Evolutionary conservation across 768 basidiomycete species (phyloP), one percentile per base, ranked within the genome.

Genomic region (Psilocybe tampanensis): DNA sequence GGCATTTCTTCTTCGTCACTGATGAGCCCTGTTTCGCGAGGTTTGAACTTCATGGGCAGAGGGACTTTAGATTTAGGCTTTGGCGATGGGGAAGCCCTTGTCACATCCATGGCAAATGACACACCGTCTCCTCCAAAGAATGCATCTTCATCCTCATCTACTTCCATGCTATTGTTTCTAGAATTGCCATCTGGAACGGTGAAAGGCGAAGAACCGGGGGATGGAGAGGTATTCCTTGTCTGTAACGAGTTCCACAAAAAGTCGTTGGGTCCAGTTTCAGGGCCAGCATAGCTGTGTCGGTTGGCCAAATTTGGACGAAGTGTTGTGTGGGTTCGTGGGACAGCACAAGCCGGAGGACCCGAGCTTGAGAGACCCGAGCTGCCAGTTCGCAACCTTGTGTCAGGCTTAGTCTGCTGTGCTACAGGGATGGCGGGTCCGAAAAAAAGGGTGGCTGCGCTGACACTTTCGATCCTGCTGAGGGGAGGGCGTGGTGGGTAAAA

Each of bases 261-360:
- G 58, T 61, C 62, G 36, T 55, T 61, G 29, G 55, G 50, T 44
- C 66, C 70, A 57, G 66, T 70, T 11, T 72, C 75, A 13, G 78
- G 70, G 5, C 86, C 86, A 15, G 83, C 82, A 68, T 88, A 89
- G 60, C 86, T 89, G 60, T 90, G 88, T 55, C 88, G 80, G 62
- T 81, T 84, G 32, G 69, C 57, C 21, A 69, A 53, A 52, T 71
- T 72, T 3, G 76, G 69, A 57, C 75, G 70, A 19, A 18, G 58
- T 34, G 42, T 55, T 43, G 15, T 43, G 45, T 42, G 18, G 65
- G 69, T 55, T 68, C 68, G 42, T 17, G 21, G 47, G n/a, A 29
- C 26, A 32, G 69, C 72, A 45, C 76, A 73, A 66, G 33, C 74
- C 73, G 24, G 17, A 24, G 56, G 34, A 22, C 49, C 49, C 11